These are phyloP conservation scores for Petunia axillaris DNA, from an alignment of 257 asterid species.

Conservation along the genomic window DNA sequence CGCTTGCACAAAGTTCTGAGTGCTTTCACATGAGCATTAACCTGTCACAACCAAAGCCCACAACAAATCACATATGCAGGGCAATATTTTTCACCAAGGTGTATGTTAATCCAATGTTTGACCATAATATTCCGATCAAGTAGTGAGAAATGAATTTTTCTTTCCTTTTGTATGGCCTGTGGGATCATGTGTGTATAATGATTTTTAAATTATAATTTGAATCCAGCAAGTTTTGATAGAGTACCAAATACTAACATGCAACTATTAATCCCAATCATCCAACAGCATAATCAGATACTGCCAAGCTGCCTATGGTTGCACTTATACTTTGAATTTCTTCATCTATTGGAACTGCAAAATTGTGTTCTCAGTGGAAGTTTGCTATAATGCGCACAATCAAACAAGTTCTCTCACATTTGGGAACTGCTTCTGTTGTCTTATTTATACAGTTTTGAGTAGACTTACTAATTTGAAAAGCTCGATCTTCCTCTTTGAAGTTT, in stretches of 20 bases:
- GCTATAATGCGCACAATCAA: not conserved
- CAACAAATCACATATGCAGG: not conserved
- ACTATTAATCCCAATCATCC: not conserved
- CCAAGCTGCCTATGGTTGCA: not conserved
- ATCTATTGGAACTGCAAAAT: not conserved
- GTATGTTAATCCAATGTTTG: not conserved
- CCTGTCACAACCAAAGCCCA: constrained; percentile 55
- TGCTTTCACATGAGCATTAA: constrained; percentile 92
- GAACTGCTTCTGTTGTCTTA: not conserved
- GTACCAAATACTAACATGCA: too few relatives aligned
- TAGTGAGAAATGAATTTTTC: not conserved
- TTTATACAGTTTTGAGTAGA: not conserved
- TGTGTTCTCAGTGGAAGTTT: constrained; percentile 6
- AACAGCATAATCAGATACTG: not conserved
- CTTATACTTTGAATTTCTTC: not conserved
- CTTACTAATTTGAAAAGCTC: not conserved
- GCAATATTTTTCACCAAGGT: not conserved
- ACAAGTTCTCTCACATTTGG: not conserved
- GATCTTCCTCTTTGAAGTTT: not conserved
- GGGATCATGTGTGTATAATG: too few relatives aligned
- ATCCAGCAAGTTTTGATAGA: too few relatives aligned
- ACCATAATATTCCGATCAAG: not conserved
- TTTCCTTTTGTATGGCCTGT: too few relatives aligned
- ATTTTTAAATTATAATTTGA: too few relatives aligned
- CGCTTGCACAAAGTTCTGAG: constrained; percentile 79